Evolutionary conservation across 805 yeast species (phyloP), one percentile per base, ranked within the genome.

Genomic region (Yueomyces sp.): DNA sequence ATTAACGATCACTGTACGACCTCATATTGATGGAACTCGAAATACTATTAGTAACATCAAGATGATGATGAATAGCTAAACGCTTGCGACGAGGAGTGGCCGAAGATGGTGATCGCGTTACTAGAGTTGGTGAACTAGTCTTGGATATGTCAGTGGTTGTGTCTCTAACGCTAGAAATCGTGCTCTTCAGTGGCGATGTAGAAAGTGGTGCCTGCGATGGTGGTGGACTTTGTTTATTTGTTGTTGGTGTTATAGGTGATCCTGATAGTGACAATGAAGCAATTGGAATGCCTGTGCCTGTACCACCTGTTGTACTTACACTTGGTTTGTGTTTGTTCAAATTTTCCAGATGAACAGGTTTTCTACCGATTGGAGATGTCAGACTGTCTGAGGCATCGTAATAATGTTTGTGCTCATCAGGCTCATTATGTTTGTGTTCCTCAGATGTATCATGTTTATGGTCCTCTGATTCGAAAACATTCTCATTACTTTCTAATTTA

Each of bases 21-120:
- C 44, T 42, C 40, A 19, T 5, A 32, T 28, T 4, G 38, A 39
- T n/a, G 33, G 47, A 28, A n/a, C 45, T 36, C 26, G 48, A 38
- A 2, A 52, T 26, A 39, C 52, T 50, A 38, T 42, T 44, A 4
- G 52, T 48, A 5, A 52, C 45, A 12, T 48, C 50, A 41, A 52
- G 34, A 37, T 52, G 55, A 44, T 52, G 44, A 40, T 52, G 55
- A 7, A 49, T 38, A 11, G 44, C 45, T 5, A 40, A 37, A 28
- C 43, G 19, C 19, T 19, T 19, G 19, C 19, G 19, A 19, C 19
- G 19, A 19, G 19, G 19, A 19, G 19, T 19, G 19, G 2, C 19
- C 19, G 19, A 19, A 19, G 19, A 19, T 19, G 19, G 19, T 19
- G 19, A 19, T 19, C 19, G 19, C 19, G 19, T 19, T 19, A 19